A percentile compares a stretch with the other conserved stretches of the same genome.
phyloP scores from a whole-genome alignment of 352 stramenopile genomes.

The Phytophthora ramorum region DNA sequence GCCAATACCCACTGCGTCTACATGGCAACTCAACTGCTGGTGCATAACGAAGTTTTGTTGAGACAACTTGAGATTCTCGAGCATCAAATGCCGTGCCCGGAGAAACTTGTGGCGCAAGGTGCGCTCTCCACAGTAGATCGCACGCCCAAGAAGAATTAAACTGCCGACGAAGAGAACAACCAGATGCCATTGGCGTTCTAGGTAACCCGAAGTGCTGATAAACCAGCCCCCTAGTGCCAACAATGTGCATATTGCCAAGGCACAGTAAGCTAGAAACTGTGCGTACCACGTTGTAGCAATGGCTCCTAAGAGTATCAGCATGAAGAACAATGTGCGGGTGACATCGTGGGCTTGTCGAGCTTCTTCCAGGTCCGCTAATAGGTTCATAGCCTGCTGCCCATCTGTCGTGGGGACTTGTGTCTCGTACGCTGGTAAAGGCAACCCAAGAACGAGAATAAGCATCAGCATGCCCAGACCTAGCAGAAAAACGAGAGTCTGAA shows the following conservation, averaged over 20 bases:
- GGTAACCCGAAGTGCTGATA: slow-evolving; percentile 23
- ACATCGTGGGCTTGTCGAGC: slow-evolving; percentile 37
- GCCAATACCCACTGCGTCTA: slow-evolving; percentile 65
- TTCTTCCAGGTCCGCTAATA: slow-evolving; percentile 24
- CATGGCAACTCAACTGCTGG: slow-evolving; percentile 65
- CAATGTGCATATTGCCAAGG: slow-evolving; percentile 32
- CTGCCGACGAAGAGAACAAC: slow-evolving; percentile 48
- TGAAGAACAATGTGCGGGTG: slow-evolving; percentile 59
- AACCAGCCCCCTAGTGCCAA: slow-evolving; percentile 46
- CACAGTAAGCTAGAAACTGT: slow-evolving; percentile 59
- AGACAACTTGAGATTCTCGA: slow-evolving; percentile 69
- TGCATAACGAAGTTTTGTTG: slow-evolving; percentile 75
- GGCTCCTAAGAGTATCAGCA: slow-evolving; percentile 54
- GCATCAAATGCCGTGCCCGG: slow-evolving; percentile 56
- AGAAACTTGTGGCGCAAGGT: slow-evolving; percentile 60
- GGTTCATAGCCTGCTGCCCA: slow-evolving; percentile 13
- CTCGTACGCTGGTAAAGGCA: slow-evolving; percentile 41
- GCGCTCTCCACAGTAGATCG: slow-evolving; percentile 52
- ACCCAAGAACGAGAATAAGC: slow-evolving; percentile 46
- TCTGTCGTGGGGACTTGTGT: slow-evolving; percentile 1
- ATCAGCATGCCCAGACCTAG: slow-evolving; percentile 39
- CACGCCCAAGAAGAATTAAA: slow-evolving; percentile 45
- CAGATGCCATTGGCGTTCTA: slow-evolving; percentile 59
- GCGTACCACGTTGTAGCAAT: slow-evolving; percentile 64
- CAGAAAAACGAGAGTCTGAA: slow-evolving; percentile 44